Base-by-base conservation (phyloP, 2,329 filamentous ascomycete species). In the Parastagonospora nodorum region DNA sequence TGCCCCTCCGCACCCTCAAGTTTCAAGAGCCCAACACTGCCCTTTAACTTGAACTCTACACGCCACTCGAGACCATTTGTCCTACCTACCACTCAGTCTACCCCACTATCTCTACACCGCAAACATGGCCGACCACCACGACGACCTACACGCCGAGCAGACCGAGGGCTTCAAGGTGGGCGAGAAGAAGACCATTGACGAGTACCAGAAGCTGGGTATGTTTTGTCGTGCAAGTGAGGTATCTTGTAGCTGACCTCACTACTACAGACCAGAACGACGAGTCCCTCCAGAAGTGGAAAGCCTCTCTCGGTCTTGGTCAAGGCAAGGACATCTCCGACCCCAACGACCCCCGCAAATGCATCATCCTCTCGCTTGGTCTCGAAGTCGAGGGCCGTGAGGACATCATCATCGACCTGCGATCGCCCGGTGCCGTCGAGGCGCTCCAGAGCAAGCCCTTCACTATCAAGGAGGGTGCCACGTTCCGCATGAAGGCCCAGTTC, bases 81-180 rank as follows among this genome's bases (percentile, higher is more conserved):
- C 35, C 37, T 51, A n/a, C 32, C 50, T 16, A 37, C 45, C 8
- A 27, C 15, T 38, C 28, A 42, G 46, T 42, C 43, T 43, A 45
- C 39, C 39, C 37, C 28, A 45, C 30, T 24, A 39, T 36, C 41
- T 24, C 14, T 36, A 35, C 38, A 31, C 45, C 51, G 48, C 53
- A 60, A 57, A 41, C 52, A 72, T 72, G 68, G 60, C 67, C 49
- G 68, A 74, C 38, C 67, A 78, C 60, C 84, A 90, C 10, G 91
- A 96, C 56, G 93, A 97, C 70, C 85, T 93, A 63, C 82, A 89
- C 76, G 88, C 91, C 59, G 89, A 94, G 80, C 84, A 88, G 79
- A 97, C 92, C 62, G 88, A 92, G 79, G 93, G 93, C 74, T 97
- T 97, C 88, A 97, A 95, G 86, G 89, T 97, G 73, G 92, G 91